A percentile compares a stretch with the other conserved stretches of the same genome.
These are phyloP conservation scores for Pyrenochaeta sp. DNA, from an alignment of 2,329 filamentous ascomycete genomes.

Conservation along the genomic window DNA sequence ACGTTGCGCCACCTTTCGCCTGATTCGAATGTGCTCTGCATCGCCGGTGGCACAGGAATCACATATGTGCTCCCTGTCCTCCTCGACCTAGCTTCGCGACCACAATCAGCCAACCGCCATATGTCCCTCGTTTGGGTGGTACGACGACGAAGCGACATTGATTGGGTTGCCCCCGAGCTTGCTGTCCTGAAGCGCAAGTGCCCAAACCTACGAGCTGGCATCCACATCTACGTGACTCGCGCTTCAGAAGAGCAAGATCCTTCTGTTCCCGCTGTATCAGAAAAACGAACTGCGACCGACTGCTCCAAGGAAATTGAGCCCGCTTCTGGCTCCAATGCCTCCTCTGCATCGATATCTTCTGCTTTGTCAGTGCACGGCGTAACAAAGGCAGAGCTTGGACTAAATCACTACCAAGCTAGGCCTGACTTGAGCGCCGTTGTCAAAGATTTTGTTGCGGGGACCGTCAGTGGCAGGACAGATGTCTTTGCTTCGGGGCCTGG, in stretches of 20 bases:
- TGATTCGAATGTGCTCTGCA: constrained; percentile 43
- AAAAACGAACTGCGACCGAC: constrained; percentile 27
- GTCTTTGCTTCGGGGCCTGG: constrained; percentile 45
- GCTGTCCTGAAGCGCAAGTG: constrained; percentile 37
- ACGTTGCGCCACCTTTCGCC: constrained; percentile 31
- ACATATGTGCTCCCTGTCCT: constrained; percentile 49
- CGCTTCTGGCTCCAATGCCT: constrained; percentile 19
- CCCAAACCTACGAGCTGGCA: constrained; percentile 30
- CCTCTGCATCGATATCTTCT: constrained; percentile 30
- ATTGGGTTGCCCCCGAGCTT: constrained; percentile 49
- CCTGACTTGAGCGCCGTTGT: constrained; percentile 31
- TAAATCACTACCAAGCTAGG: constrained; percentile 36
- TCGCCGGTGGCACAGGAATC: constrained; percentile 49
- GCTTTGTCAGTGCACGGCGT: constrained; percentile 39
- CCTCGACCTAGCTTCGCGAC: constrained; percentile 34
- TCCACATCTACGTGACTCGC: constrained; percentile 47
- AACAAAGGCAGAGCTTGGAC: constrained; percentile 33
- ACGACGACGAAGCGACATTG: constrained; percentile 41
- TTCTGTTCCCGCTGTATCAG: constrained; percentile 19
- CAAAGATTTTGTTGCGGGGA: constrained; percentile 32
- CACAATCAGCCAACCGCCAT: constrained; percentile 32
- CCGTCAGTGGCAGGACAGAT: constrained; percentile 34
- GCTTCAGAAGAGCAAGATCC: constrained; percentile 31
- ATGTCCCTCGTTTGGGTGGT: constrained; percentile 48
- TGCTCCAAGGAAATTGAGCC: constrained; percentile 34